phyloP scores from a whole-genome alignment of 768 basidiomycete species.

The Neoboletus subvelutipes region DNA sequence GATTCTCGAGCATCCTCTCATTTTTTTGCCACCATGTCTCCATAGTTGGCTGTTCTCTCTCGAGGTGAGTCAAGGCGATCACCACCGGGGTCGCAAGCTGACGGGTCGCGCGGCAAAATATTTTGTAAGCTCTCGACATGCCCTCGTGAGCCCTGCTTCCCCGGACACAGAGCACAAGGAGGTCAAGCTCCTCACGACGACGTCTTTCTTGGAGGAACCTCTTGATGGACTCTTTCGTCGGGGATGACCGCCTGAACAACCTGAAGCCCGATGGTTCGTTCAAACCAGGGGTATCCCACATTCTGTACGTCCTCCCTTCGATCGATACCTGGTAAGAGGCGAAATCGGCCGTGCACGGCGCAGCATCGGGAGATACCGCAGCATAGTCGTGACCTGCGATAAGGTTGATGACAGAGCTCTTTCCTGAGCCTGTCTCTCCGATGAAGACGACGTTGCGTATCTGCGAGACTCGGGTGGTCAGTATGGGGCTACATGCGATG shows the following conservation, averaged over 20 bases:
- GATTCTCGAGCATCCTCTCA: conserved; percentile 11
- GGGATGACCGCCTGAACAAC: conserved; percentile 8
- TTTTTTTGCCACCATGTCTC: conserved; percentile 36
- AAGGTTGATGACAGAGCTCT: conserved; percentile 46
- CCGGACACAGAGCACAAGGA: conserved; percentile 24
- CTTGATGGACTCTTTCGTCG: conserved; percentile 12
- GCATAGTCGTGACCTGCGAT: conserved; percentile 27
- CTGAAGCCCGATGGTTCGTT: conserved; percentile 10
- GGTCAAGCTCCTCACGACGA: conserved; percentile 19
- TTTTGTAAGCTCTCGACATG: conserved; percentile 18
- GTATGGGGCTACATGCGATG: neutral
- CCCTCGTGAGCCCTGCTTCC: conserved; percentile 17
- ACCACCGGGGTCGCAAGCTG: conserved; percentile 35
- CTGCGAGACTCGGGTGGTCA: conserved; percentile 8
- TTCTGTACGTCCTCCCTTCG: conserved; percentile 9
- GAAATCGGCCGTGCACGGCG: conserved; percentile 34
- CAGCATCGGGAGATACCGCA: conserved; percentile 24
- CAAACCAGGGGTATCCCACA: conserved; percentile 37
- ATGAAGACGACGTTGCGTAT: conserved; percentile 37
- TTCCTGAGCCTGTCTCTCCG: conserved; percentile 35
- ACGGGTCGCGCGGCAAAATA: conserved; percentile 35
- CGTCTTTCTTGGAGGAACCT: conserved; percentile 34
- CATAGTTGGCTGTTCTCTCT: conserved; percentile 29
- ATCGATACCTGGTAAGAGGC: conserved; percentile 24
- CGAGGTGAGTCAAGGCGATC: conserved; percentile 40